Base-by-base conservation (phyloP, 2,329 filamentous ascomycete species). In the Phialophora verrucosa region DNA sequence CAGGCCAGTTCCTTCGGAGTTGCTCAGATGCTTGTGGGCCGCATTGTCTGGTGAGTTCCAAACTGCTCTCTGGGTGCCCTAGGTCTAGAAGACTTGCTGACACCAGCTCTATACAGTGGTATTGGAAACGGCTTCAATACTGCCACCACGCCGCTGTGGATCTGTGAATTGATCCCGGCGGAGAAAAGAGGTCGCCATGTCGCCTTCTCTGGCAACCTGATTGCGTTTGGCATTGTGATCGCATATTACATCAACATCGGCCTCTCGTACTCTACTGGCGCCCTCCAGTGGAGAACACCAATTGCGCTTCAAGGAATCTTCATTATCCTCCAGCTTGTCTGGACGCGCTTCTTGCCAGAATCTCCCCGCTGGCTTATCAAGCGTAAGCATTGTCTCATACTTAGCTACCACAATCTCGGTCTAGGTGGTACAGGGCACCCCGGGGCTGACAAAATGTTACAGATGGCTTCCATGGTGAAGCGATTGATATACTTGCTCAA, bases 281-380 rank as follows among this genome's bases (percentile, higher is more conserved):
- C 75, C 69, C 79, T 77, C 58, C 74, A 78, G 6, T 81, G 79
- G 80, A 70, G 81, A 3, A 64, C 82, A 1, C 80, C 79, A 0
- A 75, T 81, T n/a, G 76, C 78, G 3, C 68, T 82, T 3, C 81
- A 83, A 64, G 78, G 76, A 69, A 60, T 81, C 51, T 79, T 80
- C 66, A 84, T 84, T 0, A 65, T 62, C 20, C 23, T 54, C 6
- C 59, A 62, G 47, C 8, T 62, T 25, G 23, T 54, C 7, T 54
- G 47, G 59, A 54, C 49, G 32, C 65, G 70, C 4, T 66, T 80
- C n/a, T 75, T 82, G 6, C 80, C 80, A 0, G 79, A 82, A 68
- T 81, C 80, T 0, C 81, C 81, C 0, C 80, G 85, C 61, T 88
- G 85, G 85, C 78, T 88, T 3, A 81, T 87, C 25, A 73, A 86